Conservation (phyloP, 2,329 filamentous ascomycete genomes). For the Colletotrichum filicis region DNA sequence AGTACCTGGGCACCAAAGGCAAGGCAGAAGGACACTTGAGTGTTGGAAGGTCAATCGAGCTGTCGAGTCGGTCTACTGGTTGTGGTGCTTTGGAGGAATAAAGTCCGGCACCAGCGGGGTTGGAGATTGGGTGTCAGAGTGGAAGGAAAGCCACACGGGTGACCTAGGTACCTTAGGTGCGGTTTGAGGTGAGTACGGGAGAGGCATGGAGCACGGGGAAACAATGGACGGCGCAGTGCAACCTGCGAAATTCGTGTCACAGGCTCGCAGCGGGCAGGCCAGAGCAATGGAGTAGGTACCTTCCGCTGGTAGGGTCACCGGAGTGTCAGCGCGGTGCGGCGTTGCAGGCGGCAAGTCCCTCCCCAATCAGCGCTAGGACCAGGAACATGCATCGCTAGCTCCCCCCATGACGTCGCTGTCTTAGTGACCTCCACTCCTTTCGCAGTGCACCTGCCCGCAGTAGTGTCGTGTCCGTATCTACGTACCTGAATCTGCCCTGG, state of each 20-base stretch:
- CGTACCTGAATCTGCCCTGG: slow-evolving; percentile 8
- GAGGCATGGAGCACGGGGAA: neutral
- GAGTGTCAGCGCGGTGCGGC: neutral
- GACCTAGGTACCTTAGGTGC: too few species aligned
- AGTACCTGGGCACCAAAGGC: neutral
- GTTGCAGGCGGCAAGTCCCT: slow-evolving; percentile 19
- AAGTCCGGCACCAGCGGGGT: slow-evolving; percentile 28
- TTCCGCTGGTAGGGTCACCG: too few species aligned
- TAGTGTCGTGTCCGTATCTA: too few species aligned
- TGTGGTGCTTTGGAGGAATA: slow-evolving; percentile 6
- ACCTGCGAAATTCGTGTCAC: neutral
- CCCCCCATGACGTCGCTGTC: slow-evolving; percentile 29
- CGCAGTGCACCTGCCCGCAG: slow-evolving; percentile 9
- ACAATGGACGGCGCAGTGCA: neutral
- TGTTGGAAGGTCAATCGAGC: neutral
- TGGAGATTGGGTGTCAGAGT: slow-evolving; percentile 13
- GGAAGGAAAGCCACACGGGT: neutral
- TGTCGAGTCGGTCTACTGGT: neutral
- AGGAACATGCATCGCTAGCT: slow-evolving; percentile 28
- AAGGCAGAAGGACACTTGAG: neutral
- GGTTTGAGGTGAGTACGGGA: neutral
- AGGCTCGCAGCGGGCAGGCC: neutral
- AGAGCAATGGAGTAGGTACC: too few species aligned
- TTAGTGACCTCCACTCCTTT: neutral
- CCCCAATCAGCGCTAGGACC: slow-evolving; percentile 27